phyloP scores from a whole-genome alignment of 257 asterid genomes.

The Solanum lignicaule region DNA sequence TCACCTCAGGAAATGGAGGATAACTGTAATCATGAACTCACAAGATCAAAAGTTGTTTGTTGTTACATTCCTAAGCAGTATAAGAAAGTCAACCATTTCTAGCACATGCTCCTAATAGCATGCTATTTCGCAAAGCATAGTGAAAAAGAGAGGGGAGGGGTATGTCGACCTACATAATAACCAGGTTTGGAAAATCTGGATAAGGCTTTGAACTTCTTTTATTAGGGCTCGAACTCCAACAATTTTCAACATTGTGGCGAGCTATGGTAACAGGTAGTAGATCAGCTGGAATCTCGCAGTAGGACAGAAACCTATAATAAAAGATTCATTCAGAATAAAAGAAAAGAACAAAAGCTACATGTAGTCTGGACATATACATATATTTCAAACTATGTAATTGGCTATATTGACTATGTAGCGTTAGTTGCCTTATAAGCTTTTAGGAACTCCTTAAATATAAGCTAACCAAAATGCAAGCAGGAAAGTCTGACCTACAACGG shows the following conservation, averaged over 20 bases:
- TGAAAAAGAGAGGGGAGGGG: too few species aligned
- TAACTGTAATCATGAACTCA: too few species aligned
- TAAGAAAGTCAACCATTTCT: too few species aligned
- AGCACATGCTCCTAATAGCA: too few species aligned
- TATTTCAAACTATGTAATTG: background rate
- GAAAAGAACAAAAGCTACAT: background rate
- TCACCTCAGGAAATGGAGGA: too few species aligned
- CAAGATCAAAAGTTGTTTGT: too few species aligned
- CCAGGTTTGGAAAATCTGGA: conserved; percentile 59
- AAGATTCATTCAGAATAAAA: conserved; percentile 7
- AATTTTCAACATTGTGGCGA: conserved; percentile 64
- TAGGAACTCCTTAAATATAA: background rate
- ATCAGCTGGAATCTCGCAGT: conserved; percentile 54
- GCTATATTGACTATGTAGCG: background rate
- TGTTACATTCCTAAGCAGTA: too few species aligned
- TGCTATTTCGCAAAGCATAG: too few species aligned
- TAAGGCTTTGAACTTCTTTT: conserved; percentile 33
- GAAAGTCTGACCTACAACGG: conserved; percentile 38
- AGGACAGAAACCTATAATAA: conserved; percentile 52
- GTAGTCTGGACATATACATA: background rate
- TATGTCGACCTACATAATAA: conserved; percentile 47
- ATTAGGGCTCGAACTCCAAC: conserved; percentile 63
- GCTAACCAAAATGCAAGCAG: conserved; percentile 1
- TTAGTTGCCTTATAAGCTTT: background rate
- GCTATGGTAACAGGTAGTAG: conserved; percentile 58